Evolutionary conservation across 2,329 filamentous ascomycete species (phyloP), one percentile per base, ranked within the genome.

Genomic region (Paramyrothecium sp.): DNA sequence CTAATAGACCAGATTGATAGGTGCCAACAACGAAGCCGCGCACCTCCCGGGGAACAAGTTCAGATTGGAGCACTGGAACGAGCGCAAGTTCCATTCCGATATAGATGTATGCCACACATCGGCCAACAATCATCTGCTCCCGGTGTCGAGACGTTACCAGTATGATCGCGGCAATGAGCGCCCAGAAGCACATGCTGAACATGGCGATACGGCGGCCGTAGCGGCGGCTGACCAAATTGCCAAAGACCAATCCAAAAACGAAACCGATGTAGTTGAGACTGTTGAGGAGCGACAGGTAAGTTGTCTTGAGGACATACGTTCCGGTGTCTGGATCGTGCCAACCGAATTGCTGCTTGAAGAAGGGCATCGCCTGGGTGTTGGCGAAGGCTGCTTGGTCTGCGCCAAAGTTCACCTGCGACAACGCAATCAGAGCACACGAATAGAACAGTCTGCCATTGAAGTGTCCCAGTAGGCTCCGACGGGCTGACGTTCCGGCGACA

Each of bases 1-100:
- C 26, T 10, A 30, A 30, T 30, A 30, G 26, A 30, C 26, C 17
- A 34, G 16, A 16, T n/a, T 57, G 55, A 23, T 59, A 60, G 20
- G 56, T 61, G 62, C 56, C 22, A 13, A 74, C 71, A 5, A 67
- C 63, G 17, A 72, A 61, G 8, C 71, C 71, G 12, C 72, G 67
- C n/a, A 66, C 59, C 12, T 58, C 52, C 1, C 61, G 59, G 0
- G 71, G 72, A 1, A 67, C 64, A 26, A 73, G 63, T 60, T 75
- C 72, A 2, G 70, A 68, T 55, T 73, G 70, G 19, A 65, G 65
- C 1, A 71, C 61, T 0, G 74, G 74, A 7, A 75, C 70, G 3
- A 71, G 62, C 1, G 73, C 65, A 8, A 76, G 65, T 57, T 76
- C 74, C 67, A 75, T 75, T 16, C 73, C 74, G 33, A 75, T 65